Evolutionary conservation across 495 filamentous ascomycete species (phyloP).

Genomic region (Penicillium diatomitis): DNA sequence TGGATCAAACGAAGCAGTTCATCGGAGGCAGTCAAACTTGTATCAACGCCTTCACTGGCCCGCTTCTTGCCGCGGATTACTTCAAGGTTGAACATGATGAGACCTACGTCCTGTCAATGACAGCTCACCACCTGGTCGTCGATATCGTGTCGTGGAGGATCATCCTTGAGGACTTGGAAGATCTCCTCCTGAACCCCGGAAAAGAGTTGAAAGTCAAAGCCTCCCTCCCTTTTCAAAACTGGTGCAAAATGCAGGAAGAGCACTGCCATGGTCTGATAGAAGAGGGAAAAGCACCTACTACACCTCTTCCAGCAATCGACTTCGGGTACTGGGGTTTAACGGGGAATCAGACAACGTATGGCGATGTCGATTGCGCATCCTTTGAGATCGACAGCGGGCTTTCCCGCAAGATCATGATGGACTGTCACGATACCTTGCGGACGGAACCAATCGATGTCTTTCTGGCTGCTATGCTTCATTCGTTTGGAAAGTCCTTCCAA

Average conservation of each 20-base stretch:
- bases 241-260: constrained; percentile 43
- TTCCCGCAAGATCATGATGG: constrained; percentile 34
- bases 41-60: constrained; percentile 36
- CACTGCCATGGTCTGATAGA: constrained; percentile 19
- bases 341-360: constrained; percentile 33
- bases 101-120: constrained; percentile 48
- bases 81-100: constrained; percentile 39
- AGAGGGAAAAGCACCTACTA: constrained; percentile 19
- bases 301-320: constrained; percentile 21
- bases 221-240: constrained; percentile 55
- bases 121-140: constrained; percentile 58
- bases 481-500: constrained; percentile 39
- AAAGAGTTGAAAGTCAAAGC: constrained; percentile 18
- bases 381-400: constrained; percentile 39
- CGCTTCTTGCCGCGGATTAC: constrained; percentile 34
- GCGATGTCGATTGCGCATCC: constrained; percentile 35
- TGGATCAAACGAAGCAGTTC: constrained; percentile 20
- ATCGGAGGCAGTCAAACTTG: constrained; percentile 32
- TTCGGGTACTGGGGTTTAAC: constrained; percentile 47
- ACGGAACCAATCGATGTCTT: constrained; percentile 49
- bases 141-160: constrained; percentile 65
- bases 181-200: constrained; percentile 43
- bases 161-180: constrained; percentile 58
- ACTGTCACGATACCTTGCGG: constrained; percentile 35
- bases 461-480: constrained; percentile 40